A percentile compares a stretch with the other conserved stretches of the same genome.
Conservation (phyloP, 2,329 filamentous ascomycete genomes). For the Cladosporium phlei region DNA sequence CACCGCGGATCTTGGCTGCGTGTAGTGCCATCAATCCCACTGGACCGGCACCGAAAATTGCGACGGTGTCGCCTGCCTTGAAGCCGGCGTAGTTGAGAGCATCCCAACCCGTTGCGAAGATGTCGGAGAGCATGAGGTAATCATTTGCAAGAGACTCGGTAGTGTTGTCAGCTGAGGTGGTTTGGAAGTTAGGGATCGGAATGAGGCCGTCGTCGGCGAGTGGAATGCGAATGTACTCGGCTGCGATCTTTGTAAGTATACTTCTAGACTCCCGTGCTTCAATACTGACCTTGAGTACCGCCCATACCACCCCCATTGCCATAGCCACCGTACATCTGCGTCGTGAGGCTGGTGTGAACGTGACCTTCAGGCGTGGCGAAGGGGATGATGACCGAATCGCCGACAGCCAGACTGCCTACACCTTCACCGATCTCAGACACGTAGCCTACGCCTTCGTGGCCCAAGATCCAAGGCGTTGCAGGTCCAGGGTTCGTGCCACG, state of each 20-base stretch:
- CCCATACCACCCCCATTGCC: conserved; percentile 12
- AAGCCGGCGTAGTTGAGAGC: conserved; percentile 74
- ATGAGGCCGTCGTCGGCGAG: conserved; percentile 15
- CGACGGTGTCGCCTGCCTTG: conserved; percentile 66
- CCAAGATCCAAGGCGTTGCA: conserved; percentile 5
- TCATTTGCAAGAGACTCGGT: conserved; percentile 6
- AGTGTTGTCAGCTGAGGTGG: neutral
- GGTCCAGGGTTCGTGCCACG: conserved; percentile 13
- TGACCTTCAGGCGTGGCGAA: conserved; percentile 13
- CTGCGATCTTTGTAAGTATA: neutral
- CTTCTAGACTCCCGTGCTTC: neutral
- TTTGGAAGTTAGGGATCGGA: neutral
- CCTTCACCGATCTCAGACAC: conserved; percentile 15
- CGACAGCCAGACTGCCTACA: conserved; percentile 9
- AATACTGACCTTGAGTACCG: conserved; percentile 4
- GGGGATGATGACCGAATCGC: conserved; percentile 18
- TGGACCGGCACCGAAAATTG: conserved; percentile 74
- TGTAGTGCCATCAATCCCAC: conserved; percentile 52
- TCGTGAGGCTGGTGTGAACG: conserved; percentile 7
- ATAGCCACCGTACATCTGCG: conserved; percentile 10
- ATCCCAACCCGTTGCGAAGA: conserved; percentile 45
- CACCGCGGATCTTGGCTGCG: conserved; percentile 19
- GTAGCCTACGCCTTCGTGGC: conserved; percentile 18
- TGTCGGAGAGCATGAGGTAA: conserved; percentile 50
- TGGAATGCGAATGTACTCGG: conserved; percentile 15